A percentile compares a stretch with the other conserved stretches of the same genome.
These are phyloP conservation scores for Backusella liffmaniae DNA, from an alignment of 192 early-diverging fungal species.

Conservation along the genomic window DNA sequence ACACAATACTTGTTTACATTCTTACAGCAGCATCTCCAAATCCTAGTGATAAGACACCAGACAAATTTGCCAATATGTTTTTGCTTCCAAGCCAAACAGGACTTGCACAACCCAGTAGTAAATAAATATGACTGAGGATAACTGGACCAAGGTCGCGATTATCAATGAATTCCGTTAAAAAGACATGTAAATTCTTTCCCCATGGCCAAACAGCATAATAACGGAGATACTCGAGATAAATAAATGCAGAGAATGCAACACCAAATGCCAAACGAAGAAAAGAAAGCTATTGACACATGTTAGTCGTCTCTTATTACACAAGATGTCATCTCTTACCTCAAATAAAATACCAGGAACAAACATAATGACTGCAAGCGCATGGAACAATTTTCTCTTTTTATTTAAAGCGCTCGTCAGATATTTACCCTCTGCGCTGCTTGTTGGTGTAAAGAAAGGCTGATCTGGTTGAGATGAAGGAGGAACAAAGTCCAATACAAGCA, in stretches of 20 bases:
- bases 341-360: constrained; percentile 79
- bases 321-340: constrained; percentile 47
- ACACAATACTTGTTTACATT: not conserved
- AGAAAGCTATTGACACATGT: constrained; percentile 40
- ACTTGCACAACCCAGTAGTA: constrained; percentile 86
- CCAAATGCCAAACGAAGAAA: constrained; percentile 84
- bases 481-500: constrained; percentile 28
- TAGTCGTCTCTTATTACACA: not conserved
- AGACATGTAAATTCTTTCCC: constrained; percentile 62
- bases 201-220: constrained; percentile 69
- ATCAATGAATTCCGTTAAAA: constrained; percentile 83
- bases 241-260: constrained; percentile 68
- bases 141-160: constrained; percentile 77
- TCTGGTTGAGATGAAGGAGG: not conserved
- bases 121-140: constrained; percentile 86
- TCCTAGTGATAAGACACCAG: constrained; percentile 86
- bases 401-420: constrained; percentile 55
- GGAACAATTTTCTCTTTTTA: constrained; percentile 83
- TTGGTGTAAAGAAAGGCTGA: not conserved
- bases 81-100: constrained; percentile 82
- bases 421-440: constrained; percentile 4
- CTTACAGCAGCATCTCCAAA: constrained; percentile 83
- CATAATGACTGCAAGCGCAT: constrained; percentile 78
- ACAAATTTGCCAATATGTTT: constrained; percentile 50
- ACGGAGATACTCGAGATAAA: constrained; percentile 81